phyloP scores from a whole-genome alignment of 768 basidiomycete genomes.

The Rhodotorula paludigena region DNA sequence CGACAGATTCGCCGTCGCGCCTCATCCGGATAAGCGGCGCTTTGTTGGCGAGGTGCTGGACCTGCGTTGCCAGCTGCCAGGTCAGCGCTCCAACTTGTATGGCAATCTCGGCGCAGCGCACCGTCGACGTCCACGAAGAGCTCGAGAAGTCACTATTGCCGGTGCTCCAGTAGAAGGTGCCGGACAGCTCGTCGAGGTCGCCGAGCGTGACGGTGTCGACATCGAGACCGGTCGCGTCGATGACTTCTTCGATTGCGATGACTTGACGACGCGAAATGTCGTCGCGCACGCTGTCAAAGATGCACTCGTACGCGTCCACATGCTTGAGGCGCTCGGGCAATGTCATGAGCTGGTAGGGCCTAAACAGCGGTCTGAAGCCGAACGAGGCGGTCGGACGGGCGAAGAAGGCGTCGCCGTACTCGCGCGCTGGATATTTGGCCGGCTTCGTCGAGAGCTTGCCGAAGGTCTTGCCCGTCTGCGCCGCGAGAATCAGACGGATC shows the following conservation, averaged over 20 bases:
- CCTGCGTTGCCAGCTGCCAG: too few species aligned
- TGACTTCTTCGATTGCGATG: neutral
- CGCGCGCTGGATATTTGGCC: neutral
- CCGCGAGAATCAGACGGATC: neutral
- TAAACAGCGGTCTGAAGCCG: accelerated
- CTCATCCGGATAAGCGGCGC: too few species aligned
- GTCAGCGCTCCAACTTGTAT: too few species aligned
- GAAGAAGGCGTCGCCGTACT: neutral
- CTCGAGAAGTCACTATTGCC: too few species aligned
- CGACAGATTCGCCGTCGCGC: too few species aligned
- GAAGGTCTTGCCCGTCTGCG: neutral
- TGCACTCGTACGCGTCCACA: accelerated
- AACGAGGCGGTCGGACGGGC: neutral
- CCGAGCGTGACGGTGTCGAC: neutral
- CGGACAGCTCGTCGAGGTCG: neutral
- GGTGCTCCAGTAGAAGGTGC: neutral
- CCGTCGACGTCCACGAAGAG: too few species aligned
- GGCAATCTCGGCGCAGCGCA: too few species aligned
- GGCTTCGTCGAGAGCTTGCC: too few species aligned
- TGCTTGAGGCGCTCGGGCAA: neutral
- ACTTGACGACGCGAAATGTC: neutral
- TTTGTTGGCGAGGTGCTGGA: too few species aligned
- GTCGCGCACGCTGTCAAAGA: neutral
- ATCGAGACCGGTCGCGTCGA: neutral
- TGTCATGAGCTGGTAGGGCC: accelerated